Evolutionary conservation across 345 rosid genomes (phyloP).

Genomic region (Adansonia digitata): DNA sequence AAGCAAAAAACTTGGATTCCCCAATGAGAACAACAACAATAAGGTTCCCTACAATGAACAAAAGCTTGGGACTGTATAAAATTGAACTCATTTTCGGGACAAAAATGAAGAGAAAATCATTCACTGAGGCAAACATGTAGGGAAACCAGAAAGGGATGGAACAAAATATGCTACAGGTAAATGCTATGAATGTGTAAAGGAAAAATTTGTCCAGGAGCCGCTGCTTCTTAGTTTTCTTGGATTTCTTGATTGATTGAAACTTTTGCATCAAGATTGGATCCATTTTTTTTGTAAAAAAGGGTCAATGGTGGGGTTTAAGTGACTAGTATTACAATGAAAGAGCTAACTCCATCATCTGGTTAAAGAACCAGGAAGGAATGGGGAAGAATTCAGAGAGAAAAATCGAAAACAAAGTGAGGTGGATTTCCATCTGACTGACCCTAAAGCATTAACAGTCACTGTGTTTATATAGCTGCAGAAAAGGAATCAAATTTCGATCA

Average conservation of each 20-base stretch:
- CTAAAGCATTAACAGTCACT: slow-evolving; percentile 12
- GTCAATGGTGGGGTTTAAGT: too few species aligned
- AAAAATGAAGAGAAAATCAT: slow-evolving; percentile 21
- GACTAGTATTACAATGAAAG: too few species aligned
- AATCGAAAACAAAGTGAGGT: too few species aligned
- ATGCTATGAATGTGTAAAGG: slow-evolving; percentile 19
- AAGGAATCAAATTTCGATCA: slow-evolving; percentile 10
- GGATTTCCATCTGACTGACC: slow-evolving; percentile 31
- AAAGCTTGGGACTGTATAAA: slow-evolving; percentile 28
- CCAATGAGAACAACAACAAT: slow-evolving; percentile 41
- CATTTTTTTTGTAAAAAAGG: too few species aligned
- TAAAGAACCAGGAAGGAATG: too few species aligned
- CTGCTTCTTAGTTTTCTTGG: slow-evolving; percentile 29
- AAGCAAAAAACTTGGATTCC: slow-evolving; percentile 43
- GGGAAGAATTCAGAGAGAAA: too few species aligned
- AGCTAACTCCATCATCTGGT: too few species aligned
- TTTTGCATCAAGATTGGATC: slow-evolving; percentile 27
- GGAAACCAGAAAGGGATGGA: slow-evolving; percentile 39
- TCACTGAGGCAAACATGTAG: slow-evolving; percentile 16
- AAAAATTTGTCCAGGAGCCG: slow-evolving; percentile 23
- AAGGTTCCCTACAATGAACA: slow-evolving; percentile 53
- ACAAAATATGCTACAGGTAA: slow-evolving; percentile 30
- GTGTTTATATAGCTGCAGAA: slow-evolving; percentile 23
- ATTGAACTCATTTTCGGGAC: slow-evolving; percentile 25
- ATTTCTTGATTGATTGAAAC: slow-evolving; percentile 26